Base-by-base conservation (phyloP, 176 grass and related monocot species). In the Eragrostis nindensis region DNA sequence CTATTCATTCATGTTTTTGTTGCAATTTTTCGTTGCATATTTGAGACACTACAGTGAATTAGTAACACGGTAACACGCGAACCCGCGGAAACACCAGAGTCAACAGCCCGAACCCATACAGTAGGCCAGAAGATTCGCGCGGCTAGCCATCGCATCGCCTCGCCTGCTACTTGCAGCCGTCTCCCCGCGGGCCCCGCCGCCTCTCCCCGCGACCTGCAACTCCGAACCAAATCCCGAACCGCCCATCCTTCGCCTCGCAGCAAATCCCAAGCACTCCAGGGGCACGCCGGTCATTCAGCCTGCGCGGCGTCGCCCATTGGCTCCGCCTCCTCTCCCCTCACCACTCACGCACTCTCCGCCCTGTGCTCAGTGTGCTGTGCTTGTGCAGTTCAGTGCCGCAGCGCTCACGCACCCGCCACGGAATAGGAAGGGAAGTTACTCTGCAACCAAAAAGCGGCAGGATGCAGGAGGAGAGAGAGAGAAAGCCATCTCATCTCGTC, bases 391-490 rank as follows among this genome's bases (percentile, higher is more conserved):
- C 26, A 36, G 32, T 30, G 70, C 46, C 32, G 24, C 41, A 27
- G 41, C 67, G 60, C 76, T 22, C 39, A 70, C 67, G 68, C 54
- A 47, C 17, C 11, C 50, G 27, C 60, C 61, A 85, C 71, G 17
- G 54, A 61, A 68, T 81, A 66, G 53, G 64, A 76, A 82, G 54
- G 65, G 44, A 50, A 87, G 45, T 82, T 70, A n/a, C n/a, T 68
- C 77, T 30, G 32, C 52, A 16, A 9, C 68, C 38, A 27, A 27
- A 61, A 62, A 30, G 18, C 60, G 42, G 76, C 47, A 44, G 26
- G 53, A 29, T 76, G 78, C 82, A 49, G 29, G 11, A 27, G 40
- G 9, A 49, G 32, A 19, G 8, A 9, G 41, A 1, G n/a, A n/a
- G n/a, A n/a, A 25, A 2, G 56, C 57, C 32, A 36, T 36, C 32